Evolutionary conservation across 2,329 filamentous ascomycete species (phyloP).

Genomic region (Neoarthrinium moseri): DNA sequence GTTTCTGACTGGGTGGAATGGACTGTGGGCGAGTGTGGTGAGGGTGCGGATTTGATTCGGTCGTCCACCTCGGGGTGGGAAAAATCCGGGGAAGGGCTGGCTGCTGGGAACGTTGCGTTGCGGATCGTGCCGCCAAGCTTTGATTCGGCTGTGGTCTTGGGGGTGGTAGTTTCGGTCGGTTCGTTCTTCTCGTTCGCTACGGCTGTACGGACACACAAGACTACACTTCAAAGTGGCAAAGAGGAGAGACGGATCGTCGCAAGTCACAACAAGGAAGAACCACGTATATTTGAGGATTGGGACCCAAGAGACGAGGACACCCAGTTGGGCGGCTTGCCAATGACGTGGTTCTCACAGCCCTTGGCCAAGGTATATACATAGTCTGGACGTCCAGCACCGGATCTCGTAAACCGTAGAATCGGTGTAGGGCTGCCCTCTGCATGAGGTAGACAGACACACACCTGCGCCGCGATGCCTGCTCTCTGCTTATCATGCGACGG

Average conservation of each 20-base stretch:
- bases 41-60: not conserved
- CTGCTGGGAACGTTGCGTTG: too few species aligned
- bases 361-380: not conserved
- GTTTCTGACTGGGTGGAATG: conserved; percentile 2
- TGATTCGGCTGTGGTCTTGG: conserved; percentile 1
- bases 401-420: not conserved
- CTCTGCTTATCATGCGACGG: not conserved
- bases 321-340: conserved; percentile 4
- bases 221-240: not conserved
- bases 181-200: not conserved
- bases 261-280: not conserved
- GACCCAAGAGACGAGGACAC: conserved; percentile 1
- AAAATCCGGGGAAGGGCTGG: conserved; percentile 6
- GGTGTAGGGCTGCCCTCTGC: conserved; percentile 10
- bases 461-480: not conserved
- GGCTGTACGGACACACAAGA: not conserved
- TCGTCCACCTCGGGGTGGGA: not conserved
- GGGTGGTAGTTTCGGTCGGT: not conserved
- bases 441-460: too few species aligned
- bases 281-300: conserved; percentile 6
- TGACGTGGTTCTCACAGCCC: conserved; percentile 4
- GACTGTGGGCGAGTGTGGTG: conserved; percentile 1
- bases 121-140: conserved; percentile 3
- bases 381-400: not conserved
- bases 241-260: not conserved